Evolutionary conservation across 1,284 basidiomycete genomes (phyloP).

Genomic region (Cutaneotrichosporon sp.): DNA sequence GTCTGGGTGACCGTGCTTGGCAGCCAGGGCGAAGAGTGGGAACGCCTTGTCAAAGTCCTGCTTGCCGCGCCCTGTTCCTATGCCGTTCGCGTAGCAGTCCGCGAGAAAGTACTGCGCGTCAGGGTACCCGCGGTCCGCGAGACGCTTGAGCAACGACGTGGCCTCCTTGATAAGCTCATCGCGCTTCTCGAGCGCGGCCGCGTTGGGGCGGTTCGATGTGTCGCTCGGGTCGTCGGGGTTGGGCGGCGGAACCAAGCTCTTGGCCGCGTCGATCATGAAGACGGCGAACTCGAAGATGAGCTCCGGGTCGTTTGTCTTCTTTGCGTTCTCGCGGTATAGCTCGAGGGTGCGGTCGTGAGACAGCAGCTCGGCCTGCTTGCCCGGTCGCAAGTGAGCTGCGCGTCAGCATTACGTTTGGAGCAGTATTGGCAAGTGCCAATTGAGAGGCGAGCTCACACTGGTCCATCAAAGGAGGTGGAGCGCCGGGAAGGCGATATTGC

Average conservation of each 20-base stretch:
- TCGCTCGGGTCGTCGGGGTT: slow-evolving; percentile 29
- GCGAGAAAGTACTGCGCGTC: slow-evolving; percentile 96
- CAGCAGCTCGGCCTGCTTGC: slow-evolving; percentile 85
- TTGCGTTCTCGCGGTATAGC: slow-evolving; percentile 94
- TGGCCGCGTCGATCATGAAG: slow-evolving; percentile 96
- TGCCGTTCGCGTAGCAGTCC: slow-evolving; percentile 96
- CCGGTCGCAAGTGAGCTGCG: slow-evolving; percentile 79
- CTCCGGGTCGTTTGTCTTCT: slow-evolving; percentile 97
- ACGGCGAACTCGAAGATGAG: slow-evolving; percentile 97
- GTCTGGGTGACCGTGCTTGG: slow-evolving; percentile 97
- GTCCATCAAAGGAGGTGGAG: slow-evolving; percentile 48
- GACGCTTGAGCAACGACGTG: slow-evolving; percentile 75
- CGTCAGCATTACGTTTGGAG: background rate
- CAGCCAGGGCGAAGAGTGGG: slow-evolving; percentile 91
- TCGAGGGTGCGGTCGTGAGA: slow-evolving; percentile 94
- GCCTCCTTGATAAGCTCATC: slow-evolving; percentile 87
- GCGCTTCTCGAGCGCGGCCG: slow-evolving; percentile 79
- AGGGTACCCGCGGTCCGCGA: slow-evolving; percentile 90
- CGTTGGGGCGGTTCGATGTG: slow-evolving; percentile 55
- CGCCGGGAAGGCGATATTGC: slow-evolving; percentile 31
- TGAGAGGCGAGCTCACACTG: slow-evolving; percentile 43
- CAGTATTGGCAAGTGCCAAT: background rate
- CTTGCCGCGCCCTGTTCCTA: slow-evolving; percentile 79
- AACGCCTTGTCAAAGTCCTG: slow-evolving; percentile 98
- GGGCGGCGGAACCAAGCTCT: slow-evolving; percentile 61